Evolutionary conservation across 768 basidiomycete genomes (phyloP).

Genomic region (Panellus pusillus): DNA sequence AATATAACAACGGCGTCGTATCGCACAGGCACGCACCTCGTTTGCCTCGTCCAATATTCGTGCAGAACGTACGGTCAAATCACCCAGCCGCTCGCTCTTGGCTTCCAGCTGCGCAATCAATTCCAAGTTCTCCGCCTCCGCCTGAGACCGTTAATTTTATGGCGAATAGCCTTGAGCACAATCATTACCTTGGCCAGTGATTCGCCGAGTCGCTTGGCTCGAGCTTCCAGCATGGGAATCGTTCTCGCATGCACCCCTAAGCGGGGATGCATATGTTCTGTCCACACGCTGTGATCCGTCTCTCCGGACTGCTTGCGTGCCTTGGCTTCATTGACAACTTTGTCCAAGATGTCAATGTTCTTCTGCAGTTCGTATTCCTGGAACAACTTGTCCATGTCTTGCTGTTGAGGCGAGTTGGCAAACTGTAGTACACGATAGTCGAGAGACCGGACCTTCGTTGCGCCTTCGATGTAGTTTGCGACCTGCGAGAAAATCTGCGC

Average conservation of each 20-base stretch:
- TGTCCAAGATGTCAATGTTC: conserved; percentile 69
- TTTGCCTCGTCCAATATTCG: conserved; percentile 56
- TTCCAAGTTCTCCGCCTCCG: no score
- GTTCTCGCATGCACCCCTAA: conserved; percentile 63
- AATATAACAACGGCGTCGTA: background rate
- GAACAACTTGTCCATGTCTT: conserved; percentile 68
- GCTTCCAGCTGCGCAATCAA: conserved; percentile 41
- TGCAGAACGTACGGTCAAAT: conserved; percentile 45
- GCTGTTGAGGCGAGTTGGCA: conserved; percentile 35
- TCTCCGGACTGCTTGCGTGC: conserved; percentile 51
- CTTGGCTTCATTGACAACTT: conserved; percentile 67
- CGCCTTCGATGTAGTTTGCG: conserved; percentile 69
- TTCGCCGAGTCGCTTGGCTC: conserved; percentile 22
- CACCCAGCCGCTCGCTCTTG: conserved; percentile 44
- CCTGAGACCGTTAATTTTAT: no score
- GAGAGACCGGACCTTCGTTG: conserved; percentile 42
- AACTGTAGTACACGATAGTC: background rate
- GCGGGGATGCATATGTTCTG: conserved; percentile 59
- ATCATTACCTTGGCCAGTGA: background rate
- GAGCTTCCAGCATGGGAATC: conserved; percentile 45
- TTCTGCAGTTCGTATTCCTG: conserved; percentile 65
- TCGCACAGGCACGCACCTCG: conserved; percentile 36
- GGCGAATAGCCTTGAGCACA: no score
- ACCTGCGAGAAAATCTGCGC: conserved; percentile 64
- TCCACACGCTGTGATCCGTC: conserved; percentile 60